Base-by-base conservation (phyloP, 1,284 basidiomycete species). In the Ceratobasidium theobromae region DNA sequence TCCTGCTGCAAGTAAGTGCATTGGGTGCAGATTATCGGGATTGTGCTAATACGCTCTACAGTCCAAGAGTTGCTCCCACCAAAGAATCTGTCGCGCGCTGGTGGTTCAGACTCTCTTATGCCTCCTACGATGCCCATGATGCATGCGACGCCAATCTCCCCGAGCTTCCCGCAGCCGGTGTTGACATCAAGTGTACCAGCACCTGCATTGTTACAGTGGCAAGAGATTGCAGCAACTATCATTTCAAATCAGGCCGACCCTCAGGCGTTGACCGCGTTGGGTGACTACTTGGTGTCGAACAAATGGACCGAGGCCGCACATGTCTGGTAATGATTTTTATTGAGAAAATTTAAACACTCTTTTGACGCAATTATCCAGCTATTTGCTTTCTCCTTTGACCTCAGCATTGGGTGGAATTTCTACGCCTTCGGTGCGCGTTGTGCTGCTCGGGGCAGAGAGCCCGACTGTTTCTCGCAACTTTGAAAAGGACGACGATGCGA, bases 271-370 rank as follows among this genome's bases (percentile, higher is more conserved):
- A 91, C 92, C 32, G 85, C 91, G 16, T 82, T 99, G 2, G 97
- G 95, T 32, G 93, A 96, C 73, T 87, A 87, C 69, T 81, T 99
- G 35, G 75, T 81, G 43, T 80, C 83, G 1, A 86, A 89, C 69
- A 84, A 89, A 48, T 86, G 92, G 77, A 76, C 85, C 4, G 89
- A 95, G 72, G 94, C 94, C 6, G 93, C 94, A 14, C 95, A 99
- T 79, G 86, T 83, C 67, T 98, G 95, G 95, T 96, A 74, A 72
- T 77, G 71, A 18, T 11, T 30, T 18, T 57, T 53, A 54, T 35
- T 11, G 66, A 28, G 23, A 54, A 14, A 11, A 38, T 70, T 57
- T 46, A 74, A 4, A 25, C 16, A 41, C 54, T 65, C 62, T 16
- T 43, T 65, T 64, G 12, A 16, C 35, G 35, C 35, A 8, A 38